phyloP scores from a whole-genome alignment of 2,329 filamentous ascomycete species.

The Botrytis sinoallii region DNA sequence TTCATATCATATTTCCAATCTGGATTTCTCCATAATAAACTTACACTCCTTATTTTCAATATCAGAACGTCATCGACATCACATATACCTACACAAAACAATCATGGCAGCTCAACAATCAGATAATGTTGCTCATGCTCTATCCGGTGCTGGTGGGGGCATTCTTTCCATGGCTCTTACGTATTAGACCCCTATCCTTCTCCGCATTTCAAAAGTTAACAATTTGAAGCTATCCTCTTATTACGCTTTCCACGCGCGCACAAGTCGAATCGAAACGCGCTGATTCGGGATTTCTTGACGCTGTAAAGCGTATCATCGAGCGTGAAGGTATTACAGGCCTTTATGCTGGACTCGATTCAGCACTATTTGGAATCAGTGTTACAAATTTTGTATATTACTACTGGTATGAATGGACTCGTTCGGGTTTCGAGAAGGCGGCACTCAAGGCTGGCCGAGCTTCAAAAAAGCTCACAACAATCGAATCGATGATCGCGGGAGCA shows the following conservation, averaged over 20 bases:
- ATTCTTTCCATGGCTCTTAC: constrained; percentile 95
- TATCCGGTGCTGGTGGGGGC: constrained; percentile 89
- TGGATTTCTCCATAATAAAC: neutral
- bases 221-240: constrained; percentile 75
- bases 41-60: constrained; percentile 9
- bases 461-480: constrained; percentile 82
- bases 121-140: constrained; percentile 94
- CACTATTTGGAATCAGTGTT: constrained; percentile 94
- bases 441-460: constrained; percentile 67
- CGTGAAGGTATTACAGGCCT: constrained; percentile 87
- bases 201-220: constrained; percentile 16
- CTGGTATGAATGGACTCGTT: constrained; percentile 97
- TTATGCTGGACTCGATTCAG: constrained; percentile 89
- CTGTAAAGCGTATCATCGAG: constrained; percentile 81
- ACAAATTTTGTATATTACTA: constrained; percentile 99
- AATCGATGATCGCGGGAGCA: constrained; percentile 93
- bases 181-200: constrained; percentile 46
- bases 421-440: constrained; percentile 79
- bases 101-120: constrained; percentile 57
- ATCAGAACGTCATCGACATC: neutral
- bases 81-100: constrained; percentile 11
- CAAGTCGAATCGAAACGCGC: constrained; percentile 97
- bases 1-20: neutral
- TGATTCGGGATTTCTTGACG: constrained; percentile 77
- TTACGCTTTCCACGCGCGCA: constrained; percentile 93